Conservation (phyloP, 345 rosid genomes). For the Hirschfeldia incana region DNA sequence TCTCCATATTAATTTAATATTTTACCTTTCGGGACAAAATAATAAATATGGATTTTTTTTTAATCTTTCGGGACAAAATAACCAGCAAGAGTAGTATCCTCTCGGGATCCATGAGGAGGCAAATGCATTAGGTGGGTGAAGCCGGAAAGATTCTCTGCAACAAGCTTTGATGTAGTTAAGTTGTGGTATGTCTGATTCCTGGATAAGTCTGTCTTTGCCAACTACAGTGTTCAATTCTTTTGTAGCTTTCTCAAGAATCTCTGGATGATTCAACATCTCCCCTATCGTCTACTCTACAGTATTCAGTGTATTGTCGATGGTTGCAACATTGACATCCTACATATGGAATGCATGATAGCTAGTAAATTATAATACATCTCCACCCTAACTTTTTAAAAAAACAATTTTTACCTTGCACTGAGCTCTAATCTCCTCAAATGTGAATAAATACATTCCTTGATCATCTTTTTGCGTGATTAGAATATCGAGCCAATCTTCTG, state of each 20-base stretch:
- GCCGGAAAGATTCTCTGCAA: conserved; percentile 48
- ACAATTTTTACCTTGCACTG: background rate
- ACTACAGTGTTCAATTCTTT: conserved; percentile 49
- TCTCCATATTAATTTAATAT: background rate
- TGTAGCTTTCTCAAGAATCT: conserved; percentile 33
- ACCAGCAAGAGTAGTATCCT: conserved; percentile 39
- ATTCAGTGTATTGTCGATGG: conserved; percentile 46
- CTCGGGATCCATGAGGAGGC: conserved; percentile 37
- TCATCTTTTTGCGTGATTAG: background rate
- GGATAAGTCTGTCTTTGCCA: conserved; percentile 49
- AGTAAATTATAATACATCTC: background rate
- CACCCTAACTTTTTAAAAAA: no score
- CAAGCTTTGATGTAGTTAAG: conserved; percentile 55
- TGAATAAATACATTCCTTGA: background rate
- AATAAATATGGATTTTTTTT: background rate
- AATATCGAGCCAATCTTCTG: background rate
- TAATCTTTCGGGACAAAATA: conserved; percentile 39
- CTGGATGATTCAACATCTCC: conserved; percentile 47
- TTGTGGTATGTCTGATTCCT: conserved; percentile 49
- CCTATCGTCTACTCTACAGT: conserved; percentile 52
- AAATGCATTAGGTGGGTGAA: conserved; percentile 44
- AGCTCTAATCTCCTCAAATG: background rate
- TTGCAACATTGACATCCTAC: conserved; percentile 18
- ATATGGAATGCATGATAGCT: background rate
- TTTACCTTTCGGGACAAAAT: conserved; percentile 35